These are phyloP conservation scores for Cupressus sempervirens DNA, from an alignment of 75 land plant genomes.

Conservation along the genomic window DNA sequence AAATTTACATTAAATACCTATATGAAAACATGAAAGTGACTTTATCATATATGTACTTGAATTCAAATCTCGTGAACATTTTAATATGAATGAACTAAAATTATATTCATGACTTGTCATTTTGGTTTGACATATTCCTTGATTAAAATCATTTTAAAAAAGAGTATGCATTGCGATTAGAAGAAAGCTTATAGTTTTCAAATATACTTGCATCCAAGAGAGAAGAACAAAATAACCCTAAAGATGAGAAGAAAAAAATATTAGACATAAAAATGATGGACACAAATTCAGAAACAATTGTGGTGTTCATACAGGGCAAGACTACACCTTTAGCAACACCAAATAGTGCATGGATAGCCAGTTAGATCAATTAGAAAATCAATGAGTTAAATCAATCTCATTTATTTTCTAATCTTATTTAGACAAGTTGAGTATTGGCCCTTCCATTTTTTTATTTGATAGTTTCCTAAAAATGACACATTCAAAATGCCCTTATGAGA, in stretches of 20 bases:
- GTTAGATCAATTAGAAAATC: no score
- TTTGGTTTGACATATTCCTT: not conserved
- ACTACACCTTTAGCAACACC: constrained; percentile 96
- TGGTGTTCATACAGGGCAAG: constrained; percentile 90
- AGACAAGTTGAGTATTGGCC: no score
- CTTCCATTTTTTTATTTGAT: no score
- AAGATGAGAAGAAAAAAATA: constrained; percentile 15
- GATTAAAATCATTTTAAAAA: not conserved
- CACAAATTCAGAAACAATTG: constrained; percentile 30
- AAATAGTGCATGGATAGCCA: constrained; percentile 77
- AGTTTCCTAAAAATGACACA: no score
- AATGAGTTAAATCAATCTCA: no score
- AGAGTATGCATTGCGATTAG: not conserved
- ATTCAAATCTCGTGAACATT: not conserved
- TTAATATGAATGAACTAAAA: not conserved
- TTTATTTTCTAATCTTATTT: no score
- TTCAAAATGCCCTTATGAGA: no score
- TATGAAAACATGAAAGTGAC: not conserved
- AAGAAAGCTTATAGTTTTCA: constrained; percentile 64
- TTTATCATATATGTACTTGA: not conserved
- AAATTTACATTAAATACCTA: constrained; percentile 89
- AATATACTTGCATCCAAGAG: constrained; percentile 98
- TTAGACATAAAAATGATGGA: not conserved
- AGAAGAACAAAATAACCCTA: constrained; percentile 98
- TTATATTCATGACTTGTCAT: not conserved